Conservation (phyloP, 495 filamentous ascomycete genomes). For the Aspergillus indologenus region DNA sequence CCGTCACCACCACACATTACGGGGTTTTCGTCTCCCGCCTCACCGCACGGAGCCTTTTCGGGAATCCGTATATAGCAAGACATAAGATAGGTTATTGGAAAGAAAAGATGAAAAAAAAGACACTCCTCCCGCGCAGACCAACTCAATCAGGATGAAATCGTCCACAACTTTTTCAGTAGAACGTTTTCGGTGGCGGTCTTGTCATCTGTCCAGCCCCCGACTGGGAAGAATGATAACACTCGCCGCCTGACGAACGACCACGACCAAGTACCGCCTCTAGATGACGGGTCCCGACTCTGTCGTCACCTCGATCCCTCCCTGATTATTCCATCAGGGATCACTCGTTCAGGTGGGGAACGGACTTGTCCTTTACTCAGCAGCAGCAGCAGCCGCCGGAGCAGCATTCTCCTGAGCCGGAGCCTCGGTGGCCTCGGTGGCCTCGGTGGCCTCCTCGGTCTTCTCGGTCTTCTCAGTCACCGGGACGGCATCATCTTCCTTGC, state of each 20-base stretch:
- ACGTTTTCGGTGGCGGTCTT: neutral
- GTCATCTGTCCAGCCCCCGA: neutral
- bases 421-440: constrained; percentile 41
- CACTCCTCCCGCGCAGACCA: constrained; percentile 14
- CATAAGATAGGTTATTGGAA: constrained; percentile 8
- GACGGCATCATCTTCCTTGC: constrained; percentile 92
- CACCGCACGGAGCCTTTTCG: constrained; percentile 13
- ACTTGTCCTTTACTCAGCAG: constrained; percentile 32
- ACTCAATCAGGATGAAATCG: constrained; percentile 21
- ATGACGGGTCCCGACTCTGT: constrained; percentile 16
- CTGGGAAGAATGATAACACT: neutral
- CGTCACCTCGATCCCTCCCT: constrained; percentile 2
- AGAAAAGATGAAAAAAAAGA: constrained; percentile 8
- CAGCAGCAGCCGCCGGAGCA: too few species aligned
- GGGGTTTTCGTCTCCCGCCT: constrained; percentile 20
- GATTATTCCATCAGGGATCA: constrained; percentile 9
- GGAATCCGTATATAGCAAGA: constrained; percentile 18
- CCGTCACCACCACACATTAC: constrained; percentile 26
- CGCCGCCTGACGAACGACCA: constrained; percentile 4
- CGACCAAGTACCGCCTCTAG: constrained; percentile 13
- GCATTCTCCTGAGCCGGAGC: constrained; percentile 40
- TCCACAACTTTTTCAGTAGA: constrained; percentile 15
- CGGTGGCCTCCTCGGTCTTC: too few species aligned
- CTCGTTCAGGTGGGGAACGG: constrained; percentile 24
- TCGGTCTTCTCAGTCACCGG: constrained; percentile 54